Percentiles rank a stretch among this genome's conserved stretches.
phyloP scores from a whole-genome alignment of 2,329 filamentous ascomycete species.

The Aspergillus tubingensis region DNA sequence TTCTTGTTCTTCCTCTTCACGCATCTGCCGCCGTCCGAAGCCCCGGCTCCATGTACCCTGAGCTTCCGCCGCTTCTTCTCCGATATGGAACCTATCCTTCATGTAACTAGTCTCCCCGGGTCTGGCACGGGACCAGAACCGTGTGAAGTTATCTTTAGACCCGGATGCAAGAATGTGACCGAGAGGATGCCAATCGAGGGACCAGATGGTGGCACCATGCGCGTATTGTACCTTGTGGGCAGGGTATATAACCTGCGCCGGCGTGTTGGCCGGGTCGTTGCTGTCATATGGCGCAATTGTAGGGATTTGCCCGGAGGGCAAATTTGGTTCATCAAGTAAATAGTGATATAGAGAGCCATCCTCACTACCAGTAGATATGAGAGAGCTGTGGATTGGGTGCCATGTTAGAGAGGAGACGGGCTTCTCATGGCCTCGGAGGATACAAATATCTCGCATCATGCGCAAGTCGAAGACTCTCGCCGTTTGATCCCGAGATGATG shows the following conservation, averaged over 20 bases:
- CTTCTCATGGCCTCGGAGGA: slow-evolving; percentile 93
- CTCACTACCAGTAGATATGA: slow-evolving; percentile 86
- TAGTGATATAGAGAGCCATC: slow-evolving; percentile 92
- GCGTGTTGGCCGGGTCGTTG: slow-evolving; percentile 74
- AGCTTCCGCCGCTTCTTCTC: slow-evolving; percentile 87
- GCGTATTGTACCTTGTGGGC: slow-evolving; percentile 84
- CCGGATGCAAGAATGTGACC: slow-evolving; percentile 94
- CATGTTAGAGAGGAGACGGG: slow-evolving; percentile 90
- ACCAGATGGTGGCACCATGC: slow-evolving; percentile 96
- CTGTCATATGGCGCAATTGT: slow-evolving; percentile 83
- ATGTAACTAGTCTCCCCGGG: slow-evolving; percentile 84
- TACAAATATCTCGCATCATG: slow-evolving; percentile 96
- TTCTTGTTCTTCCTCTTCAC: slow-evolving; percentile 93
- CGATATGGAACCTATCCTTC: slow-evolving; percentile 93
- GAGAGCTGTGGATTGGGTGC: slow-evolving; percentile 88
- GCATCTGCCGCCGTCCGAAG: slow-evolving; percentile 73
- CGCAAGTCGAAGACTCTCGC: slow-evolving; percentile 91
- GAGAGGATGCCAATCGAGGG: slow-evolving; percentile 94
- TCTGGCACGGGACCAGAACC: slow-evolving; percentile 91
- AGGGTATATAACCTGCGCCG: slow-evolving; percentile 88
- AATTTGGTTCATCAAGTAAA: slow-evolving; percentile 91
- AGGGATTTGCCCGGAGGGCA: slow-evolving; percentile 69
- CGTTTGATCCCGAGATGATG: slow-evolving; percentile 89
- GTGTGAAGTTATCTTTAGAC: slow-evolving; percentile 92
- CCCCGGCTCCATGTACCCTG: slow-evolving; percentile 92